A percentile compares a stretch with the other conserved stretches of the same genome.
Evolutionary conservation across 441 rosid species (phyloP).

Genomic region (Lepidium campestre): DNA sequence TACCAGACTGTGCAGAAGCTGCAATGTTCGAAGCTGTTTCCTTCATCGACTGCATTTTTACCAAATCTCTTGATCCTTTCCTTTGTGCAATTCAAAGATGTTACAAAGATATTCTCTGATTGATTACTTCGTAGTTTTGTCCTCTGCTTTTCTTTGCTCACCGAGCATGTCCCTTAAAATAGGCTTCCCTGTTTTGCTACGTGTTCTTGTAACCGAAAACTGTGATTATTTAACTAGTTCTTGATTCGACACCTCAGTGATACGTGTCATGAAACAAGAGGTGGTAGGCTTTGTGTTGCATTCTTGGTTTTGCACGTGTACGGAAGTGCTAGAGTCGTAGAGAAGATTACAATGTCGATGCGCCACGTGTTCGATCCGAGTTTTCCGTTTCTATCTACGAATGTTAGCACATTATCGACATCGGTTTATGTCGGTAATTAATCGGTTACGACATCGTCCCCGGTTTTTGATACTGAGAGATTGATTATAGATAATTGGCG

Average conservation of each 20-base stretch:
- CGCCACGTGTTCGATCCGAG: neutral
- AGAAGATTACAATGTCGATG: neutral
- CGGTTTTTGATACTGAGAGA: neutral
- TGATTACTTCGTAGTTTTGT: neutral
- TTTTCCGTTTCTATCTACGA: neutral
- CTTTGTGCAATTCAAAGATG: neutral
- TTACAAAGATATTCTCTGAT: neutral
- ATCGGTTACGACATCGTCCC: neutral
- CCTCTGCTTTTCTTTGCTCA: neutral
- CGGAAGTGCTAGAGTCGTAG: neutral
- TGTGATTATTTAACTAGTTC: constrained; percentile 4
- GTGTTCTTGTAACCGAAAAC: neutral
- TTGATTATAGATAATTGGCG: neutral
- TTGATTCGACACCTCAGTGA: neutral
- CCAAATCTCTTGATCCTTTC: neutral
- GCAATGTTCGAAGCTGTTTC: constrained; percentile 59
- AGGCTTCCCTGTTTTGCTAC: constrained; percentile 5
- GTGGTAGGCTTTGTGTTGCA: constrained; percentile 22
- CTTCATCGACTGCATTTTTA: constrained; percentile 50
- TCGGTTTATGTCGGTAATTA: neutral
- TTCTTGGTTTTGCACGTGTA: constrained; percentile 12
- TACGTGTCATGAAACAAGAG: constrained; percentile 12
- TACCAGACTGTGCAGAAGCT: constrained; percentile 64
- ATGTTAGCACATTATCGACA: neutral
- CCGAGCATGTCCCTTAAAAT: neutral